A percentile compares a stretch with the other conserved stretches of the same genome.
phyloP scores from a whole-genome alignment of 257 asterid species.

The Gynochthodes officinalis region DNA sequence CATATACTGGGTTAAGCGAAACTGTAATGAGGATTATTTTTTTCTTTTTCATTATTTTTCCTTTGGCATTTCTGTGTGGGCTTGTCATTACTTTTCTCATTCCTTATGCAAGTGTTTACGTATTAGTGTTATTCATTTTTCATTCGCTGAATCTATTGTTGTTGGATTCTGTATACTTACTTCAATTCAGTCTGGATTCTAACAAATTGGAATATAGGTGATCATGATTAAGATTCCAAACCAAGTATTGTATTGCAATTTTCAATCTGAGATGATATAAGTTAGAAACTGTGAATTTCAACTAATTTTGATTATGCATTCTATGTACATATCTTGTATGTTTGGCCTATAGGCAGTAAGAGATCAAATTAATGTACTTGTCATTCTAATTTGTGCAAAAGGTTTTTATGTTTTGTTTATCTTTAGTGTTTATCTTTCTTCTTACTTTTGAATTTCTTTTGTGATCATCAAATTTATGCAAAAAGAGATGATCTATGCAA shows the following conservation, averaged over 20 bases:
- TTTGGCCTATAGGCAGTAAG: not conserved
- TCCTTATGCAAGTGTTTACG: not conserved
- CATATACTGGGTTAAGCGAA: not conserved
- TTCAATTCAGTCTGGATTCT: not conserved
- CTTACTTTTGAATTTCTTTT: not conserved
- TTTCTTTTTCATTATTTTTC: not conserved
- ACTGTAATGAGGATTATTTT: not conserved
- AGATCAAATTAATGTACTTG: not conserved
- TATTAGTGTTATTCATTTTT: no score
- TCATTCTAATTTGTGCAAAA: not conserved
- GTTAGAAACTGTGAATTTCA: not conserved
- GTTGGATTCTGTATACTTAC: not conserved
- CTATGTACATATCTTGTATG: not conserved
- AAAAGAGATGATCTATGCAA: no score
- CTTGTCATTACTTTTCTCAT: not conserved
- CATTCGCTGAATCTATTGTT: not conserved
- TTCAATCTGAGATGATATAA: not conserved
- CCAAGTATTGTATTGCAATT: not conserved
- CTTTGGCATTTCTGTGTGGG: not conserved
- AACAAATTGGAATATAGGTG: not conserved
- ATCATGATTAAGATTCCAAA: no score
- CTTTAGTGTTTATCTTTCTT: not conserved
- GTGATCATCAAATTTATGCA: not conserved
- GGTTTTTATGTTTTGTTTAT: not conserved
- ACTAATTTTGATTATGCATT: not conserved